Percentiles rank a stretch among this genome's conserved stretches.
Evolutionary conservation across 2,329 filamentous ascomycete genomes (phyloP).

Genomic region (Calonectria henricotiae): DNA sequence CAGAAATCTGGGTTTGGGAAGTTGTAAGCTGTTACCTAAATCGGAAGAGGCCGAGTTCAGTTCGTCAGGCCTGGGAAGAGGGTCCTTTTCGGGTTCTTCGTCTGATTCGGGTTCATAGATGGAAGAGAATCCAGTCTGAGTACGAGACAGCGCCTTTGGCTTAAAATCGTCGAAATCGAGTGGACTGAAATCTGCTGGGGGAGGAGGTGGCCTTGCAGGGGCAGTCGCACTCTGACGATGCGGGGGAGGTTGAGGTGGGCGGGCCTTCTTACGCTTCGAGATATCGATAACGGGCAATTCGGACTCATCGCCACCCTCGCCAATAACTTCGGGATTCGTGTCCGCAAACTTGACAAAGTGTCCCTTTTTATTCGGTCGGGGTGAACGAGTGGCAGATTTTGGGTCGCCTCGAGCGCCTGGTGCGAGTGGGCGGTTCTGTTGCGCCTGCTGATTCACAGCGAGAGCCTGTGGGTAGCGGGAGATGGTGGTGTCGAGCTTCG

Average conservation of each 20-base stretch:
- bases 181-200: conserved; percentile 30
- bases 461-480: conserved; percentile 72
- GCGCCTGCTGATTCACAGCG: conserved; percentile 62
- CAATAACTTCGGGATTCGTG: conserved; percentile 84
- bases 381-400: conserved; percentile 63
- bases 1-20: conserved; percentile 62
- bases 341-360: conserved; percentile 83
- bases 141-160: conserved; percentile 65
- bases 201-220: conserved; percentile 41
- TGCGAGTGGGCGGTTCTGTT: conserved; percentile 64
- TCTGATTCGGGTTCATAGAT: conserved; percentile 48
- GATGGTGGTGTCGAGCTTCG: conserved; percentile 72
- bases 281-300: conserved; percentile 82
- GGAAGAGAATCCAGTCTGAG: conserved; percentile 52
- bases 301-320: conserved; percentile 91
- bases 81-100: conserved; percentile 41
- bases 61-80: conserved; percentile 41
- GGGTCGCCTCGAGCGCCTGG: conserved; percentile 59
- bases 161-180: conserved; percentile 63
- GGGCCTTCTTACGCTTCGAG: conserved; percentile 69
- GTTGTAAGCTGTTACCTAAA: conserved; percentile 45
- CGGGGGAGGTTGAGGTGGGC: conserved; percentile 55
- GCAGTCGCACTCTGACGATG: conserved; percentile 45
- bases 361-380: conserved; percentile 74
- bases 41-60: conserved; percentile 42